Evolutionary conservation across 164 flowering plant species (phyloP).

Genomic region (Magnolia kwangsiensis): DNA sequence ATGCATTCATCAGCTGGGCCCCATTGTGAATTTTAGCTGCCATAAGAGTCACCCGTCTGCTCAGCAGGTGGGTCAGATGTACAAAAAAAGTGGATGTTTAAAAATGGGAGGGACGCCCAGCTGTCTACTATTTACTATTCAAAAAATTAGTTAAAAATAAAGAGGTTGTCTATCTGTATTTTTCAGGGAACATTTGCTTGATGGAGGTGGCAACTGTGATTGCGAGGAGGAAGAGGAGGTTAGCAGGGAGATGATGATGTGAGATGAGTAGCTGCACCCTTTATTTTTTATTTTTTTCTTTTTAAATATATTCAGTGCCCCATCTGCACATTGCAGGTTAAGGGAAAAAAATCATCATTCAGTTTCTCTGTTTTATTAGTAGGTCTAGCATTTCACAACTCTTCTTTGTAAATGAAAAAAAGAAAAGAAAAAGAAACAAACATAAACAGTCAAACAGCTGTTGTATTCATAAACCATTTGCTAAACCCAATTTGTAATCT

Average conservation of each 20-base stretch:
- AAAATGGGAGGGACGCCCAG: no score
- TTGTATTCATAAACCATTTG: background rate
- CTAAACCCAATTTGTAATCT: background rate
- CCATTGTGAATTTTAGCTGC: no score
- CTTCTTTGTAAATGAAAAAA: background rate
- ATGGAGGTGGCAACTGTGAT: constrained; percentile 25
- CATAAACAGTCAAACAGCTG: background rate
- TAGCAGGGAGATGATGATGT: background rate
- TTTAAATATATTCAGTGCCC: background rate
- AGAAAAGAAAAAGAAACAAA: background rate
- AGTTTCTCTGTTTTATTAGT: background rate
- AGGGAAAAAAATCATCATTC: background rate
- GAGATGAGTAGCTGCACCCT: background rate
- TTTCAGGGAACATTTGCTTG: constrained; percentile 52
- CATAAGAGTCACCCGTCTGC: no score
- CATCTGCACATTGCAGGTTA: constrained; percentile 2
- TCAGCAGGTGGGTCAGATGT: no score
- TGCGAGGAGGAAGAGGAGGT: constrained; percentile 24
- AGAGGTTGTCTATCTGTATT: background rate
- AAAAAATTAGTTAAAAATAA: background rate
- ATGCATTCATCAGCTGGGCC: no score
- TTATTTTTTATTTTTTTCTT: background rate
- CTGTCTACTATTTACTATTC: background rate
- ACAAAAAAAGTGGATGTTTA: no score
- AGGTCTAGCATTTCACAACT: background rate